These are phyloP conservation scores for Boletus rubescentipes DNA, from an alignment of 768 basidiomycete species.

Conservation along the genomic window DNA sequence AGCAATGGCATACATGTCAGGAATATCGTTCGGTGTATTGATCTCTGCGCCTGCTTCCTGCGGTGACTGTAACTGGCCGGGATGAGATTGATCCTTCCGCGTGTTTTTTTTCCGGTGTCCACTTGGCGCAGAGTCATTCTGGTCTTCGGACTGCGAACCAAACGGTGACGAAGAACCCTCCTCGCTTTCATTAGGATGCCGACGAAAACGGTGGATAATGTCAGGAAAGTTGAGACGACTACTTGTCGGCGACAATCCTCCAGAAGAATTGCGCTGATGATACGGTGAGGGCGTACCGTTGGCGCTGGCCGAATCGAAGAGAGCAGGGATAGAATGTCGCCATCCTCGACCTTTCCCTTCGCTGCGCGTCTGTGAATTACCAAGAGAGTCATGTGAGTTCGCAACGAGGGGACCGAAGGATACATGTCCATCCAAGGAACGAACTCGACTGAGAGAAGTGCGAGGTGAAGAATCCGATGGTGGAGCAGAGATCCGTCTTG, in stretches of 20 bases:
- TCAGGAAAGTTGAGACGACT: conserved; percentile 42
- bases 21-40: conserved; percentile 4
- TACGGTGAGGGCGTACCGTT: conserved; percentile 36
- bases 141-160: conserved; percentile 47
- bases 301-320: conserved; percentile 35
- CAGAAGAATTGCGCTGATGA: conserved; percentile 23
- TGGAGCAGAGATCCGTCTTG: conserved; percentile 28
- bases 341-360: conserved; percentile 35
- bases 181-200: conserved; percentile 42
- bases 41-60: conserved; percentile 15
- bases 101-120: conserved; percentile 4
- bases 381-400: conserved; percentile 45
- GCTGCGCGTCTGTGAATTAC: conserved; percentile 44
- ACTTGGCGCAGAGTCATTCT: conserved; percentile 27
- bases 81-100: conserved; percentile 25
- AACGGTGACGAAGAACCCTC: conserved; percentile 46
- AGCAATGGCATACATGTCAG: conserved; percentile 1
- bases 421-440: conserved; percentile 47
- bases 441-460: conserved; percentile 39
- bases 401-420: conserved; percentile 60
- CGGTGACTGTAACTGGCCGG: conserved; percentile 21
- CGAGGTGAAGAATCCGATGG: conserved; percentile 41
- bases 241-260: conserved; percentile 43
- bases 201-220: conserved; percentile 36
- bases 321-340: conserved; percentile 29